A percentile compares a stretch with the other conserved stretches of the same genome.
Evolutionary conservation across 495 filamentous ascomycete genomes (phyloP).

Genomic region (Trichoderma asperelloides): DNA sequence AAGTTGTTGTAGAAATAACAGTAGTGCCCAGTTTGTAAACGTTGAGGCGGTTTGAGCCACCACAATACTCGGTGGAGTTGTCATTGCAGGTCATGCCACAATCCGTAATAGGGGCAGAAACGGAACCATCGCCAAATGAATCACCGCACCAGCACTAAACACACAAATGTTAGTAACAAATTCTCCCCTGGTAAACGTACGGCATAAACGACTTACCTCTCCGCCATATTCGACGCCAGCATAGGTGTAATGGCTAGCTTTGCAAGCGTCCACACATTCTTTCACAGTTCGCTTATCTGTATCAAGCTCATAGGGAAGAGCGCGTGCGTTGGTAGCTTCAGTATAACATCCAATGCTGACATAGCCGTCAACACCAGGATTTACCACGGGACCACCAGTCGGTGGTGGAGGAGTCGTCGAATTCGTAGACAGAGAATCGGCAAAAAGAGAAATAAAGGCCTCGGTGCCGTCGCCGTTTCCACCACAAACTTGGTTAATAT

Average conservation of each 20-base stretch:
- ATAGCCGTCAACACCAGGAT: constrained; percentile 20
- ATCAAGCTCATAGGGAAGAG: neutral
- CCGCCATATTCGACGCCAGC: constrained; percentile 14
- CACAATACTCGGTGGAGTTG: constrained; percentile 32
- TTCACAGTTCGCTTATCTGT: neutral
- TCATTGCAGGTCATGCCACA: constrained; percentile 27
- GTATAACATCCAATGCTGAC: constrained; percentile 13
- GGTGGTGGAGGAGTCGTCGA: neutral
- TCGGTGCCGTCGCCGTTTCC: constrained; percentile 26
- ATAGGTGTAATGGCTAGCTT: neutral
- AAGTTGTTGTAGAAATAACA: neutral
- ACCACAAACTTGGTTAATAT: constrained; percentile 24
- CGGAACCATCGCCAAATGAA: constrained; percentile 13
- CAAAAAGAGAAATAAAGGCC: constrained; percentile 29
- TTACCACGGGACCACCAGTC: constrained; percentile 14
- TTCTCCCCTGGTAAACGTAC: neutral
- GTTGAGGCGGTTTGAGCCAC: constrained; percentile 28
- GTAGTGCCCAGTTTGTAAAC: neutral
- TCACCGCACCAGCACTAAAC: constrained; percentile 23
- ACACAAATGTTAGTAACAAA: neutral
- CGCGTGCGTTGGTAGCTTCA: constrained; percentile 13
- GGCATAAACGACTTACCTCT: neutral
- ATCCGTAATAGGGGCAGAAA: constrained; percentile 11
- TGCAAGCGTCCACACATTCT: neutral
- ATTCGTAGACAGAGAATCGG: neutral